Evolutionary conservation across 2,329 filamentous ascomycete species (phyloP).

Genomic region (Aurifilum marmelostoma): DNA sequence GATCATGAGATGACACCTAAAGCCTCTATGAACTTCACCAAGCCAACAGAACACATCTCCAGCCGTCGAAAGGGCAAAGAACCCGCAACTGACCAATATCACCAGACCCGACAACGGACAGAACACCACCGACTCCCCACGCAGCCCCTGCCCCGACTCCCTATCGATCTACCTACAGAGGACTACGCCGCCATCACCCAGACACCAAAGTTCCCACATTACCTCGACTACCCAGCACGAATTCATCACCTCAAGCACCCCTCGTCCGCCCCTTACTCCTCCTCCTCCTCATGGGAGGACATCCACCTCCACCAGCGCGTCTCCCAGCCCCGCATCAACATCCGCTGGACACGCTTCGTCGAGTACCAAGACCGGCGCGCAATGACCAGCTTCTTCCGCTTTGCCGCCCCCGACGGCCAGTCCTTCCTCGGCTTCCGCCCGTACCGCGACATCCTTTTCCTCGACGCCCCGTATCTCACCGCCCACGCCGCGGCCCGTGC

Average conservation of each 20-base stretch:
- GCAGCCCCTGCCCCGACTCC: background rate
- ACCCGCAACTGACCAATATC: background rate
- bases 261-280: background rate
- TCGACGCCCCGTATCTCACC: slow-evolving; percentile 16
- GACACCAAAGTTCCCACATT: background rate
- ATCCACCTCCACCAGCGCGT: slow-evolving; percentile 18
- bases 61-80: background rate
- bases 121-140: background rate
- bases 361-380: background rate
- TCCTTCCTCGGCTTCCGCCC: slow-evolving; percentile 18
- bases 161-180: slow-evolving; percentile 13
- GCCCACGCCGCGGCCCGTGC: background rate
- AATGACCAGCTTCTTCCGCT: slow-evolving; percentile 3
- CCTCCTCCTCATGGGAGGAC: slow-evolving; percentile 14
- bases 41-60: background rate
- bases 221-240: slow-evolving; percentile 17
- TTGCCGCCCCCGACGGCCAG: background rate
- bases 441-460: background rate
- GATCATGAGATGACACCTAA: background rate
- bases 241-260: slow-evolving; percentile 19
- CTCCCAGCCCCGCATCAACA: slow-evolving; percentile 11
- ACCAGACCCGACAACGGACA: background rate
- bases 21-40: background rate
- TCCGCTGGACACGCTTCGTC: slow-evolving; percentile 2
- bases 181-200: slow-evolving; percentile 17